A percentile compares a stretch with the other conserved stretches of the same genome.
phyloP scores from a whole-genome alignment of 2,329 filamentous ascomycete species.

The Helminthosporium solani region DNA sequence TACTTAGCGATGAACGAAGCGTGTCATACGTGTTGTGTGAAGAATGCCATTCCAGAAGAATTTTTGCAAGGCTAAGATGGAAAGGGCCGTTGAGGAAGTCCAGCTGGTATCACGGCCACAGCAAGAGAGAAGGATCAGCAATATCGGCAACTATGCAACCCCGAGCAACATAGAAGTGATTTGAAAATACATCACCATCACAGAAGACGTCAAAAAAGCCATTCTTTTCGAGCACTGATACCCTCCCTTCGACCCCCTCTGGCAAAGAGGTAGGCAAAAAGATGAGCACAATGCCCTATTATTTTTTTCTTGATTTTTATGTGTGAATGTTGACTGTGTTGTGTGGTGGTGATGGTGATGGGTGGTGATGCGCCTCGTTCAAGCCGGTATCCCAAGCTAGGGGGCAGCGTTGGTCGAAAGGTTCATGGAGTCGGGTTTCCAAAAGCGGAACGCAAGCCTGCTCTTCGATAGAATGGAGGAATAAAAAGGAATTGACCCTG shows the following conservation, averaged over 20 bases:
- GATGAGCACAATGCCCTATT: constrained; percentile 37
- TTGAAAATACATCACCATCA: constrained; percentile 8
- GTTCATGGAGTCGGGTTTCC: constrained; percentile 13
- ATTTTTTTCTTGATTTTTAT: constrained; percentile 27
- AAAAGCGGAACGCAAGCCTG: constrained; percentile 18
- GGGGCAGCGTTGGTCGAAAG: constrained; percentile 21
- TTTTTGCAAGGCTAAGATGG: too few relatives aligned
- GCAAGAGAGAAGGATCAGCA: too few relatives aligned
- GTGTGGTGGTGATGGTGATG: constrained; percentile 15
- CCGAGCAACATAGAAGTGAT: too few relatives aligned
- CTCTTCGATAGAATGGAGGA: not conserved
- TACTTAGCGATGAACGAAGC: too few relatives aligned
- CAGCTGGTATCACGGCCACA: too few relatives aligned
- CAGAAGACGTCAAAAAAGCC: not conserved
- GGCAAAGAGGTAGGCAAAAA: constrained; percentile 11
- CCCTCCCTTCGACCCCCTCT: constrained; percentile 20
- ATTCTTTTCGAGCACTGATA: constrained; percentile 29
- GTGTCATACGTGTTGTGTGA: too few relatives aligned
- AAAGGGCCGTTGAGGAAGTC: too few relatives aligned
- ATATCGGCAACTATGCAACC: too few relatives aligned
- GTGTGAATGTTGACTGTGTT: constrained; percentile 10
- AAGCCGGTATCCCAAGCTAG: constrained; percentile 14
- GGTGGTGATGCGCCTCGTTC: constrained; percentile 19
- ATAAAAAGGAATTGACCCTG: constrained; percentile 8
- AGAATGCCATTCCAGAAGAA: too few relatives aligned